phyloP scores from a whole-genome alignment of 1,284 basidiomycete genomes.

The Meira miltonrushii region DNA sequence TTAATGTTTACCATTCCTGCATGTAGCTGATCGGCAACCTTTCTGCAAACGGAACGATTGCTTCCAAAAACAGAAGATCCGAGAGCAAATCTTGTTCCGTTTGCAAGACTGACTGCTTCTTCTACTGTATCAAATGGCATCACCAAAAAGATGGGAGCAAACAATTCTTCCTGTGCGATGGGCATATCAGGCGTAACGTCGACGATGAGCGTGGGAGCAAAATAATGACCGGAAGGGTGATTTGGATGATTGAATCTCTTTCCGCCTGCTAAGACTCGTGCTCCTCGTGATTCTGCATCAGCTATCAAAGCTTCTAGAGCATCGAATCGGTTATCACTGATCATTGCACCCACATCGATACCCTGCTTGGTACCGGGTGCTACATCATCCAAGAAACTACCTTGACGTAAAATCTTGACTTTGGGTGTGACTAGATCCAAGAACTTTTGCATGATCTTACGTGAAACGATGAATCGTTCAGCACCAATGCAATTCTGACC shows the following conservation, averaged over 20 bases:
- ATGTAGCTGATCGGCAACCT: conserved; percentile 71
- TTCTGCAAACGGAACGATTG: conserved; percentile 66
- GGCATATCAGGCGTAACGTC: conserved; percentile 61
- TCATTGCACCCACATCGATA: conserved; percentile 74
- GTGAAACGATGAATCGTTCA: conserved; percentile 82
- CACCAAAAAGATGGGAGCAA: conserved; percentile 46
- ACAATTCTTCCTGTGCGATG: conserved; percentile 46
- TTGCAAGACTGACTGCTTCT: conserved; percentile 78
- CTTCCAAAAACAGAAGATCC: conserved; percentile 92
- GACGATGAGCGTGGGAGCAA: conserved; percentile 77
- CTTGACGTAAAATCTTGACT: conserved; percentile 31
- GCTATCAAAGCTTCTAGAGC: conserved; percentile 67
- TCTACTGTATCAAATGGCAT: conserved; percentile 60
- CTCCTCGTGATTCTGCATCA: conserved; percentile 69
- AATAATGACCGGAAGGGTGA: conserved; percentile 66
- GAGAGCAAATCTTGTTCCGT: conserved; percentile 80
- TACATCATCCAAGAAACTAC: conserved; percentile 43
- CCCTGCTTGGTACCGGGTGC: background rate
- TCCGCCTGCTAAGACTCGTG: conserved; percentile 66
- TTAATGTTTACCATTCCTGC: conserved; percentile 97
- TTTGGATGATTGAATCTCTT: conserved; percentile 64
- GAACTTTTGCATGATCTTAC: conserved; percentile 68
- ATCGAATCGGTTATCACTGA: conserved; percentile 64
- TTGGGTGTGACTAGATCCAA: conserved; percentile 52
- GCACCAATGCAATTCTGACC: conserved; percentile 92